Conservation (phyloP, 2,329 filamentous ascomycete genomes). For the Neonectria magnoliae region DNA sequence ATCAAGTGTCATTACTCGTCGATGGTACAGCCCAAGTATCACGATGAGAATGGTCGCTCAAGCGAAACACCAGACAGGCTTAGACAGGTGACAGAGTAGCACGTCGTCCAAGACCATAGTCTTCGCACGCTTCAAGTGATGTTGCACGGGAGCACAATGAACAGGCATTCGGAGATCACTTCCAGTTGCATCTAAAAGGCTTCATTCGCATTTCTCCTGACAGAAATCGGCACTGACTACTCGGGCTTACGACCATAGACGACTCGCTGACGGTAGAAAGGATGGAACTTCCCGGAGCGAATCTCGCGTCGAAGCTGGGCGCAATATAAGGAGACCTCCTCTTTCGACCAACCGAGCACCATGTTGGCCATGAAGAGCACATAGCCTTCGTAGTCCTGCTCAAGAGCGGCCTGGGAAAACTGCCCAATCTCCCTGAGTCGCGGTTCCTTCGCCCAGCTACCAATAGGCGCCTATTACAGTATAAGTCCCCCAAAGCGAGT, state of each 20-base stretch:
- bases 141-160: background rate
- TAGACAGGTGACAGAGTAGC: background rate
- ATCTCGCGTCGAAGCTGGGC: constrained; percentile 48
- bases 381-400: constrained; percentile 50
- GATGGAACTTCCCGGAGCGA: constrained; percentile 41
- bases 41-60: background rate
- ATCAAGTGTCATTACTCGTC: background rate
- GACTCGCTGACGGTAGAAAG: constrained; percentile 43
- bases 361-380: constrained; percentile 47
- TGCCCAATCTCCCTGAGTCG: constrained; percentile 31
- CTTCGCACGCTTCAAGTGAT: background rate
- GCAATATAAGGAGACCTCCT: constrained; percentile 48
- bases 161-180: background rate
- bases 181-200: background rate
- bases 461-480: constrained; percentile 31
- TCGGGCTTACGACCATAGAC: constrained; percentile 40
- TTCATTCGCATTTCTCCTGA: background rate
- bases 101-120: background rate
- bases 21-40: background rate
- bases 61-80: background rate
- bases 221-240: background rate
- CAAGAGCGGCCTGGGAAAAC: constrained; percentile 46
- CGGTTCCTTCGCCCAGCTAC: constrained; percentile 28
- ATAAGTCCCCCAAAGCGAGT: background rate
- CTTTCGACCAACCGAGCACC: constrained; percentile 49